phyloP scores from a whole-genome alignment of 148 eudicot genomes.

The Amaranthus hypochondriacus region DNA sequence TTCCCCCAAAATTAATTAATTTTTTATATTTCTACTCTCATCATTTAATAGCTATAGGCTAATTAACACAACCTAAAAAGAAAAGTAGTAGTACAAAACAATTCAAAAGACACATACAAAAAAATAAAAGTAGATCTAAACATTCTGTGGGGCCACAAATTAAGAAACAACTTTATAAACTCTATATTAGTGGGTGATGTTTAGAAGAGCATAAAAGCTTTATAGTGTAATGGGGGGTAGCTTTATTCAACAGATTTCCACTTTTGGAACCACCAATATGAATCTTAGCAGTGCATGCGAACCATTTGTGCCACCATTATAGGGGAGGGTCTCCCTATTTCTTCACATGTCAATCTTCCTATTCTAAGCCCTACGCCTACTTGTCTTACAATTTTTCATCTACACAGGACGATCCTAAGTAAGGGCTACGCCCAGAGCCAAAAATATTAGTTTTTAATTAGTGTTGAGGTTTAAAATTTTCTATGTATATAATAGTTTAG shows the following conservation, averaged over 20 bases:
- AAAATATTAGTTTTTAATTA: too few species aligned
- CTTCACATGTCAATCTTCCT: conserved; percentile 10
- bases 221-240: background rate
- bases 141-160: conserved; percentile 13
- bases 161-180: background rate
- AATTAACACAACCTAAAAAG: background rate
- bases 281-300: conserved; percentile 32
- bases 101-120: background rate
- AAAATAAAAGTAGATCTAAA: conserved; percentile 7
- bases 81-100: conserved; percentile 1
- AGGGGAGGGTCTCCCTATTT: conserved; percentile 3
- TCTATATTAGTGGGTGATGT: conserved; percentile 13
- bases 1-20: too few species aligned
- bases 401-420: too few species aligned
- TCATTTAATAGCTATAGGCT: too few species aligned
- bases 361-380: background rate
- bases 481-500: too few species aligned
- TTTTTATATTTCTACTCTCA: too few species aligned
- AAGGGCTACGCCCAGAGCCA: too few species aligned
- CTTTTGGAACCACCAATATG: conserved; percentile 26
- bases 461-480: too few species aligned
- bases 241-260: conserved; percentile 12
- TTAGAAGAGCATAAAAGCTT: background rate
- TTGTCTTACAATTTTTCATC: background rate
- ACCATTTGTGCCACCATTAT: conserved; percentile 15